Base-by-base conservation (phyloP, 2,329 filamentous ascomycete species). In the Claviceps humidiphila region DNA sequence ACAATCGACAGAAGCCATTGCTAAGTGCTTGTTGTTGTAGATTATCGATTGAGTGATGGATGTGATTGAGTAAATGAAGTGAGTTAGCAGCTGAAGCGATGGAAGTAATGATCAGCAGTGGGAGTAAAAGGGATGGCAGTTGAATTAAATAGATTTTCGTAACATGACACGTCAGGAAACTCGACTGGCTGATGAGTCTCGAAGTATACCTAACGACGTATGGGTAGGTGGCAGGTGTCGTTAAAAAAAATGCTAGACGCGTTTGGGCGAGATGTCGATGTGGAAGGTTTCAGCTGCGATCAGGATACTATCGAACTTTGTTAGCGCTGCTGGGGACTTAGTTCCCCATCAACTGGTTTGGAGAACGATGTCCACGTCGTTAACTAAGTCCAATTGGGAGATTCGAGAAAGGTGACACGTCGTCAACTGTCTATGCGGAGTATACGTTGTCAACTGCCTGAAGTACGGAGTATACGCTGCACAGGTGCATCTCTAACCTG, bases 121-220 rank as follows among this genome's bases (percentile, higher is more conserved):
- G 11, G 20, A 14, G 0, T 8, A 16, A 3, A n/a, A 5, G 24
- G 45, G 24, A 34, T 38, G 11, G 49, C n/a, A 26, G n/a, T 51
- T 14, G 38, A 51, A 55, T 51, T 38, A 49, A 50, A 50, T 44
- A 13, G 43, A 43, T 30, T 30, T 30, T 1, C 2, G 7, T 26
- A 6, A 30, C 3, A 30, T 46, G 44, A 39, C 22, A 4, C 22
- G 22, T 22, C 22, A 22, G 3, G 22, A 22, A 22, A 4, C 22
- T 22, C 22, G 3, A 45, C 34, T 42, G 45, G 42, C 51, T 47
- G 54, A 52, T 51, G 51, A 53, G 49, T 43, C 54, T 54, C 49
- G 46, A 47, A 51, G 47, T 52, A 40, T 44, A 30, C 26, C 8
- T 30, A 30, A 30, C 26, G 8, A 30, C 26, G 26, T 26, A 39